Base-by-base conservation (phyloP, 371 early-diverging fungal species). In the Mortierella sp. region DNA sequence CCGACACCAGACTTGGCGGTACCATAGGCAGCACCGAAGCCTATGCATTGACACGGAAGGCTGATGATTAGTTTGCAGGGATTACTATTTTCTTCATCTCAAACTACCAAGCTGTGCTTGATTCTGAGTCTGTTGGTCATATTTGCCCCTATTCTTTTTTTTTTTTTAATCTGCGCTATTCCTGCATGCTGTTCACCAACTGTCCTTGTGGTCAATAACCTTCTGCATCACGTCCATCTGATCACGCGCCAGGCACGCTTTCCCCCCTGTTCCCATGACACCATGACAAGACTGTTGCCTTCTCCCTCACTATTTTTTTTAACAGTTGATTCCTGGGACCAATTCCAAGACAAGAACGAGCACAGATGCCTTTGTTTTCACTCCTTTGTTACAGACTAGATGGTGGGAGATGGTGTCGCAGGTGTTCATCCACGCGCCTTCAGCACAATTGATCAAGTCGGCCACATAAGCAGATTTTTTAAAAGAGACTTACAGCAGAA, bases 1-100 rank as follows among this genome's bases (percentile, higher is more conserved):
- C 96, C 95, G 23, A 94, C 90, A 64, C 96, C 96, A 32, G 95
- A 89, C 82, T 92, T 95, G 60, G 96, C 93, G 42, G 96, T 95
- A 56, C 96, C 96, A 75, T 95, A 95, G 34, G 95, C 96, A 57
- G 96, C 95, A 49, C 96, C 96, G 70, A 95, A 87, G 78, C 91
- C 94, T 93, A 79, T 52, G 28, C 27, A 12, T 21, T 23, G 12
- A 42, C 9, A 19, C 6, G 17, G n/a, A 28, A n/a, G 12, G 27
- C 17, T 9, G 26, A 19, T 30, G 41, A 46, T 37, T 56, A 15
- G 55, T 27, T 27, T 8, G 27, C 49, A 24, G 23, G 14, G 49
- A n/a, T n/a, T n/a, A n/a, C n/a, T n/a, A n/a, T n/a, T n/a, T n/a
- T n/a, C n/a, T n/a, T n/a, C n/a, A n/a, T n/a, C n/a, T n/a, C n/a